These are phyloP conservation scores for Colletotrichum lupini DNA, from an alignment of 2,329 filamentous ascomycete species.

Conservation along the genomic window DNA sequence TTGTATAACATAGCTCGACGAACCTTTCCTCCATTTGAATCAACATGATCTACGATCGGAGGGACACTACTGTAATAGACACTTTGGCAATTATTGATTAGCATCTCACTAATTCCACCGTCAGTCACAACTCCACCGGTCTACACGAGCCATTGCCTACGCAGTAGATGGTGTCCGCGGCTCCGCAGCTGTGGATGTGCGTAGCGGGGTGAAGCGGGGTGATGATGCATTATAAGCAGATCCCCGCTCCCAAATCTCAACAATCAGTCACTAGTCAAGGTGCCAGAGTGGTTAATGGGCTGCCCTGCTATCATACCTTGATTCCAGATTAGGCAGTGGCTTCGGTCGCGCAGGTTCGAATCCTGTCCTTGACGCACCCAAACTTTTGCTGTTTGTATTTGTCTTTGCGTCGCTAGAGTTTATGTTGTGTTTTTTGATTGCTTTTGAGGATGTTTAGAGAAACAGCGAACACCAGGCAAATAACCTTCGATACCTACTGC, in stretches of 20 bases:
- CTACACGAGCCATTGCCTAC: background rate
- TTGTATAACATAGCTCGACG: too few relatives aligned
- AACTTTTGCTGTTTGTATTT: too few relatives aligned
- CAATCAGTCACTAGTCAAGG: background rate
- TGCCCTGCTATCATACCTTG: background rate
- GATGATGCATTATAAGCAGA: too few relatives aligned
- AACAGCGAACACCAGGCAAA: too few relatives aligned
- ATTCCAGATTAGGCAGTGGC: background rate
- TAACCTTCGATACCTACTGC: too few relatives aligned
- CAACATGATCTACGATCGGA: background rate
- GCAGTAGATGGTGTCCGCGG: too few relatives aligned
- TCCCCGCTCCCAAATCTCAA: background rate
- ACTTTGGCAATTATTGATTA: background rate
- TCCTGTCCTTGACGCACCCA: background rate
- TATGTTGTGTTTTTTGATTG: too few relatives aligned
- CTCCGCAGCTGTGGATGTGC: background rate
- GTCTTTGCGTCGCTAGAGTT: too few relatives aligned
- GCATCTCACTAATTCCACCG: too few relatives aligned
- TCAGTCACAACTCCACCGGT: background rate
- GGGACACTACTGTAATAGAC: background rate
- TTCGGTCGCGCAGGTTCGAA: constrained; percentile 1
- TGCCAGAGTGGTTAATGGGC: constrained; percentile 3
- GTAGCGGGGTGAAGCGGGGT: background rate
- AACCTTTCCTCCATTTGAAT: background rate
- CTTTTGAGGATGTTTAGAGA: too few relatives aligned